Evolutionary conservation across 2,329 filamentous ascomycete species (phyloP).

Genomic region (Alternaria atra): DNA sequence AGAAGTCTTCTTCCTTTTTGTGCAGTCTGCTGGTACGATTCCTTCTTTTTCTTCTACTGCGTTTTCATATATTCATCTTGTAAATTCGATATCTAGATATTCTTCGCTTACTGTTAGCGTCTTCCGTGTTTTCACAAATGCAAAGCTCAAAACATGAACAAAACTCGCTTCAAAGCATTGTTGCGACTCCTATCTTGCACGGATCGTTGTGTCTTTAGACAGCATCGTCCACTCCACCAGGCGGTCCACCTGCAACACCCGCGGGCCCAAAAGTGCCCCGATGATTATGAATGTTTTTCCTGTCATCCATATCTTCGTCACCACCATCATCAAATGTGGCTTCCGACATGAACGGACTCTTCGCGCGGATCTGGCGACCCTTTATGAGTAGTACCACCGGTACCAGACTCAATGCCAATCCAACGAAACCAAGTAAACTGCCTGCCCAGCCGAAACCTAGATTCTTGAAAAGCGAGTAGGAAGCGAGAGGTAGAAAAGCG

Average conservation of each 20-base stretch:
- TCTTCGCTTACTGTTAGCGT: background rate
- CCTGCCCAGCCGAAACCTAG: conserved; percentile 57
- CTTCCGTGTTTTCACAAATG: background rate
- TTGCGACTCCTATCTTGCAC: background rate
- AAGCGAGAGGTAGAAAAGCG: conserved; percentile 57
- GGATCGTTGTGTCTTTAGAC: background rate
- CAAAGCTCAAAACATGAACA: background rate
- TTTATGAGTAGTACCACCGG: conserved; percentile 55
- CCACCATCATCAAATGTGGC: conserved; percentile 28
- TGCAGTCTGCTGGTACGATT: background rate
- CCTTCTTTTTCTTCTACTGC: background rate
- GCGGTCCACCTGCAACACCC: conserved; percentile 20
- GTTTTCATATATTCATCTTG: background rate
- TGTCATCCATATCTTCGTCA: background rate
- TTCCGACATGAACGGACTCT: conserved; percentile 50
- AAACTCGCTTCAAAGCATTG: background rate
- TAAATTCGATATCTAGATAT: background rate
- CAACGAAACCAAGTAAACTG: conserved; percentile 56
- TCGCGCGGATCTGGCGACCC: conserved; percentile 50
- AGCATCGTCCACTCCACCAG: conserved; percentile 6
- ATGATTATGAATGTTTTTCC: background rate
- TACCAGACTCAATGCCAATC: conserved; percentile 50
- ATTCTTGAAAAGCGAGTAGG: conserved; percentile 51
- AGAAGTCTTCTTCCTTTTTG: background rate
- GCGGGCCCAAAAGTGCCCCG: conserved; percentile 14